Conservation (phyloP, 2,329 filamentous ascomycete genomes). For the Stylonectria norvegica region DNA sequence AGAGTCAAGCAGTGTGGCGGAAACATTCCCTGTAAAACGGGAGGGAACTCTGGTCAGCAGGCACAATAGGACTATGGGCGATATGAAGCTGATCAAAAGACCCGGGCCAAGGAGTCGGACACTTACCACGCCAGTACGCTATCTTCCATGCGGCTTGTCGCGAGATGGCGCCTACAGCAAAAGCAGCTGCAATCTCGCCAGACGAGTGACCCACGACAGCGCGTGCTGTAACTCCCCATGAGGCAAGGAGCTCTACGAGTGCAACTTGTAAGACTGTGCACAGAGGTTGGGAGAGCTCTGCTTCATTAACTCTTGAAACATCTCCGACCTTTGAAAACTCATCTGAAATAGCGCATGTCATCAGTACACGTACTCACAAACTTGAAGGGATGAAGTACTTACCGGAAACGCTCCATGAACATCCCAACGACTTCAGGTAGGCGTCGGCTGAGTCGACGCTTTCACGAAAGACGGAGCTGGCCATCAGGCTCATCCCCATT, state of each 20-base stretch:
- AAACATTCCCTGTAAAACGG: conserved; percentile 34
- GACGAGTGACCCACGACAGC: conserved; percentile 42
- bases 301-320: conserved; percentile 24
- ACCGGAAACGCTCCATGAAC: conserved; percentile 1
- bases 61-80: no score
- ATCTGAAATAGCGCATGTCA: neutral
- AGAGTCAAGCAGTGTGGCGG: no score
- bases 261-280: conserved; percentile 46
- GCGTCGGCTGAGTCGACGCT: conserved; percentile 32
- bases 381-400: conserved; percentile 2
- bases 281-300: conserved; percentile 38
- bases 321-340: neutral
- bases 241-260: conserved; percentile 39
- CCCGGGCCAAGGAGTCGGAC: no score
- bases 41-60: conserved; percentile 30
- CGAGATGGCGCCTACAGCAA: conserved; percentile 39
- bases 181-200: conserved; percentile 48
- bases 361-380: neutral
- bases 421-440: conserved; percentile 22
- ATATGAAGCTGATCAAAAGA: no score
- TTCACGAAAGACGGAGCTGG: conserved; percentile 31
- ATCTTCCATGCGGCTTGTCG: conserved; percentile 41
- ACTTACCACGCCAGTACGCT: conserved; percentile 50
- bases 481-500: conserved; percentile 38
- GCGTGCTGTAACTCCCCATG: conserved; percentile 36